A percentile compares a stretch with the other conserved stretches of the same genome.
phyloP scores from a whole-genome alignment of 768 basidiomycete genomes.

The Amanita phalloides region DNA sequence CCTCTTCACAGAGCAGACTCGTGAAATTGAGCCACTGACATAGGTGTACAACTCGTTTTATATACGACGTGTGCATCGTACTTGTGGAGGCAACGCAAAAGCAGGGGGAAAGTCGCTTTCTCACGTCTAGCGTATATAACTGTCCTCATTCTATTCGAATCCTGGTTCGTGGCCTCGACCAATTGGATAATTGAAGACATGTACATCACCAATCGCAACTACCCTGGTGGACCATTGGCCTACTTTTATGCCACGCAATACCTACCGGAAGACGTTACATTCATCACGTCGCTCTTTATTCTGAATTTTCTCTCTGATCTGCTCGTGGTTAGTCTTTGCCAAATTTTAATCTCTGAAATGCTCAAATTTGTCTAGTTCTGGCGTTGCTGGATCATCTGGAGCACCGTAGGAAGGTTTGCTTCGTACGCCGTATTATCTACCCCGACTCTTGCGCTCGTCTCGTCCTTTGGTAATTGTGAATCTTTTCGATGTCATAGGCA shows the following conservation, averaged over 20 bases:
- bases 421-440: slow-evolving; percentile 18
- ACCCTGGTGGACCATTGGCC: slow-evolving; percentile 30
- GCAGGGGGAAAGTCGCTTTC: background rate
- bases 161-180: slow-evolving; percentile 26
- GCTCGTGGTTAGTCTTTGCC: slow-evolving; percentile 18
- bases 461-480: slow-evolving; percentile 13
- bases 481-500: background rate
- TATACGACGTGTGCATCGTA: background rate
- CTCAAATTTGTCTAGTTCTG: slow-evolving; percentile 18
- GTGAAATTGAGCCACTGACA: background rate
- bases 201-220: slow-evolving; percentile 32
- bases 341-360: background rate
- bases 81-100: slow-evolving; percentile 1
- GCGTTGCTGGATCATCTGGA: slow-evolving; percentile 32
- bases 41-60: slow-evolving; percentile 3
- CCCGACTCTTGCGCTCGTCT: slow-evolving; percentile 19
- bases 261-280: slow-evolving; percentile 30
- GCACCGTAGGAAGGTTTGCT: slow-evolving; percentile 13
- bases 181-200: slow-evolving; percentile 28
- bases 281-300: slow-evolving; percentile 30
- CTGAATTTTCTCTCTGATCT: slow-evolving; percentile 30
- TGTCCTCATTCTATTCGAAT: slow-evolving; percentile 24
- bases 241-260: slow-evolving; percentile 32
- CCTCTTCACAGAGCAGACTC: too few species aligned
- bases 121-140: slow-evolving; percentile 26